Base-by-base conservation (phyloP, 768 basidiomycete species). In the Boletus tylopilopsis region DNA sequence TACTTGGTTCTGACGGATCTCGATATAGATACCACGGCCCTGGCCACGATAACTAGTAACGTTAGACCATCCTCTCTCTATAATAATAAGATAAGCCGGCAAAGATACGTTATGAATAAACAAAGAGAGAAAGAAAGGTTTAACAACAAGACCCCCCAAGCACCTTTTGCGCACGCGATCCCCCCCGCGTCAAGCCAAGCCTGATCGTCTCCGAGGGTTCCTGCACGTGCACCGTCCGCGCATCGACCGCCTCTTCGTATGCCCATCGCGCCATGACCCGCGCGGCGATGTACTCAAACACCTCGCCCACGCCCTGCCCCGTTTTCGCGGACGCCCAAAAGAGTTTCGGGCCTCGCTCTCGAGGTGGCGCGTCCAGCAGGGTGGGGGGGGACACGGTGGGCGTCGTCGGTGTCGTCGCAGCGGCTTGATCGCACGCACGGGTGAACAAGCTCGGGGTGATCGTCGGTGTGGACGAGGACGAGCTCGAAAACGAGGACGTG, bases 241-340 rank as follows among this genome's bases (percentile, higher is more conserved):
- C 72, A 25, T 82, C 81, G 11, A 75, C 48, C 13, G 70, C 69
- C 47, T 85, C 87, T 47, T 88, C 84, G 59, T 80, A 80, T 59
- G 84, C 88, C 81, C 81, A 84, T 52, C 76, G 69, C 53, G 63
- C 59, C 30, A 82, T 74, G 9, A 91, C 84, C 23, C 87, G 72
- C 42, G 68, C 60, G 5, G 81, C 85, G 35, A 92, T 73, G 58
- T 90, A 90, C 62, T 80, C 84, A 59, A 91, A 92, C n/a, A 89
- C 82, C 1, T 82, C 84, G 1, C 61, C 42, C 0, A 90, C 86
- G 8, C 85, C 82, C 30, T 79, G 76, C 0, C 90, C 90, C 5
- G 85, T 88, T 67, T 88, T 88, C 3, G 90, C 88, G 1, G 84
- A 87, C 6, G 86, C 80, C 60, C 86, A 84, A 65, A 90, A 87